Base-by-base conservation (phyloP, 192 early-diverging fungal species). In the Polychytrium aggregatum region DNA sequence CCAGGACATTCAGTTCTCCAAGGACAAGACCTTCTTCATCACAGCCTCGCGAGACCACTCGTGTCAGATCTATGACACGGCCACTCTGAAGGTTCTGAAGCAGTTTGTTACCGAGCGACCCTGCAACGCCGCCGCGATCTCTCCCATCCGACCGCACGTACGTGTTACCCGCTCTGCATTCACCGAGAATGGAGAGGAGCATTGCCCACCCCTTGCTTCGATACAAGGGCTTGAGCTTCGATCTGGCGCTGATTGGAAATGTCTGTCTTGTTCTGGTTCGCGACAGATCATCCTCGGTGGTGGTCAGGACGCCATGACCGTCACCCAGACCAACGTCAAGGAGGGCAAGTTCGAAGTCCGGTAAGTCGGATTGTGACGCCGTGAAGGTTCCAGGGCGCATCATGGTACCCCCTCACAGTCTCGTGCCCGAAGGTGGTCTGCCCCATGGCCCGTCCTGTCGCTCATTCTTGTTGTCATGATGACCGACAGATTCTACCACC, bases 301-400 rank as follows among this genome's bases (percentile, higher is more conserved):
- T 78, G 96, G 96, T 57, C 96, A 99, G 71, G 92, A 94, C 60
- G 93, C 96, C 36, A 96, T 93, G 88, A 68, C 79, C 56, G 96
- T 99, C 43, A 97, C 96, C 25, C 87, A 81, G 27, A 95, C 92
- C 18, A 77, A 80, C 31, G 78, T 79, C 46, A 78, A 85, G 60
- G 81, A 85, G 63, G 94, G 92, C 60, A 93, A 97, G 70, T 99
- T 99, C 67, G 96, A 99, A 69, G 83, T 79, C 27, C 59, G 71
- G 41, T 48, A 48, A 1, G 46, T 48, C 17, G n/a, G n/a, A n/a
- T n/a, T n/a, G n/a, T n/a, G n/a, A n/a, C n/a, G n/a, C n/a, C n/a
- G n/a, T n/a, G n/a, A n/a, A n/a, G n/a, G n/a, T n/a, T n/a, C n/a
- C n/a, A n/a, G n/a, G n/a, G n/a, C n/a, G n/a, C n/a, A n/a, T n/a